Base-by-base conservation (phyloP, 1,139 yeast genomes). In the Nakaseomyces delphensis region DNA sequence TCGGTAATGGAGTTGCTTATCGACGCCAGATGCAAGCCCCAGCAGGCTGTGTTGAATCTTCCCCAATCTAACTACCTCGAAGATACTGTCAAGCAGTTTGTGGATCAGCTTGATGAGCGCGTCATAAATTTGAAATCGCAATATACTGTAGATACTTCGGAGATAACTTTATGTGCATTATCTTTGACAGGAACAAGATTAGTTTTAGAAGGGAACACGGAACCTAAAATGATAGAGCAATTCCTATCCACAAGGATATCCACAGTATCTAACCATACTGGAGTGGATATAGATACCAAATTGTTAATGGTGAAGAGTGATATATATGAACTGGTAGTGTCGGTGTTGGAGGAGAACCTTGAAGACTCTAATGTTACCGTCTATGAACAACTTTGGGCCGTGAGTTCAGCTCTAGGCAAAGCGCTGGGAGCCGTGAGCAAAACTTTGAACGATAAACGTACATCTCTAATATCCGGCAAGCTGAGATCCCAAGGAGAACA, bases 1-100 rank as follows among this genome's bases (percentile, higher is more conserved):
- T 30, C 44, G 3, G 33, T 56, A 9, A 35, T 53, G 37, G 62
- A 55, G 43, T 20, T 52, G 1, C 36, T 50, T 8, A 27, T 50
- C 3, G 57, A 55, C 27, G 23, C 42, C 13, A 37, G 39, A 45
- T 45, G 21, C 39, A 30, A 6, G 15, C 37, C 18, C 7, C 36
- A 21, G 40, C 15, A 11, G 29, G n/a, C 30, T 5, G 24, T 32
- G 1, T 21, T 57, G 6, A 55, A 55, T 32, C 24, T 30, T 3
- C 44, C 51, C 9, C 61, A 57, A 39, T 32, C 40, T 9, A 53
- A 53, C 38, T 53, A 45, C 39, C 29, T 59, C 9, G 47, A 45
- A 11, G 57, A 55, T 24, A 21, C 45, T 11, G 32, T 49, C 3
- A 35, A 41, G 10, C 50, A 47, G 19, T 52, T 54, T 23, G 35